Evolutionary conservation across 1,284 basidiomycete species (phyloP).

Genomic region (Fomes fomentarius): DNA sequence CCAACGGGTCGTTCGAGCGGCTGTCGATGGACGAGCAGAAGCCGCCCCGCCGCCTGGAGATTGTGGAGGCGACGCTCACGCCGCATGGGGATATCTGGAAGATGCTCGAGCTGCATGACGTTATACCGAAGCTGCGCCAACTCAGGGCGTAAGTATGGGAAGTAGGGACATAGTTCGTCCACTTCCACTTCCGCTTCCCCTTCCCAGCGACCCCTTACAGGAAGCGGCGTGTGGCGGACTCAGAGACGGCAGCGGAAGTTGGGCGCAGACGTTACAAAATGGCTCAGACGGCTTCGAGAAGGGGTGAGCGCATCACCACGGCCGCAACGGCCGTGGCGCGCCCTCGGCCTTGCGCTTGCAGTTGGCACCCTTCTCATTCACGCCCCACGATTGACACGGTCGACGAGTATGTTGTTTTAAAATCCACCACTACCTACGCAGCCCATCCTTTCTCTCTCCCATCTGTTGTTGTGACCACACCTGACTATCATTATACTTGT

Average conservation of each 20-base stretch:
- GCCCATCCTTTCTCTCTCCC: background rate
- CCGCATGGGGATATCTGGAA: conserved; percentile 28
- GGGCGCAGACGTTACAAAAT: background rate
- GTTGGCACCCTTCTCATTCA: too few species aligned
- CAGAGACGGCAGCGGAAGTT: background rate
- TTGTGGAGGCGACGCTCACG: conserved; percentile 23
- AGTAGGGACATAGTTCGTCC: conserved; percentile 17
- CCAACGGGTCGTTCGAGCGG: background rate
- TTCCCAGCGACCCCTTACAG: background rate
- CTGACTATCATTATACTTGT: conserved; percentile 1
- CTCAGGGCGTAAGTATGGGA: conserved; percentile 28
- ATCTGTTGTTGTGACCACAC: background rate
- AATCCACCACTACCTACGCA: background rate
- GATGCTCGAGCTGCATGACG: conserved; percentile 29
- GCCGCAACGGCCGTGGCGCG: background rate
- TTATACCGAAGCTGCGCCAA: conserved; percentile 31
- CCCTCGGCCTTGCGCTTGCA: too few species aligned
- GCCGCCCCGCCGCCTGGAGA: conserved; percentile 16
- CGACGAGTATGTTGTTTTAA: conserved; percentile 1
- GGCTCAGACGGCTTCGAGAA: background rate
- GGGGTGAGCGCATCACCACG: background rate
- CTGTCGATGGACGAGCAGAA: background rate
- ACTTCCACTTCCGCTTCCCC: background rate
- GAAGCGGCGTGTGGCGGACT: background rate
- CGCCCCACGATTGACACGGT: too few species aligned